Conservation (phyloP, 2,329 filamentous ascomycete species). For the Sphaerostilbella broomeana region DNA sequence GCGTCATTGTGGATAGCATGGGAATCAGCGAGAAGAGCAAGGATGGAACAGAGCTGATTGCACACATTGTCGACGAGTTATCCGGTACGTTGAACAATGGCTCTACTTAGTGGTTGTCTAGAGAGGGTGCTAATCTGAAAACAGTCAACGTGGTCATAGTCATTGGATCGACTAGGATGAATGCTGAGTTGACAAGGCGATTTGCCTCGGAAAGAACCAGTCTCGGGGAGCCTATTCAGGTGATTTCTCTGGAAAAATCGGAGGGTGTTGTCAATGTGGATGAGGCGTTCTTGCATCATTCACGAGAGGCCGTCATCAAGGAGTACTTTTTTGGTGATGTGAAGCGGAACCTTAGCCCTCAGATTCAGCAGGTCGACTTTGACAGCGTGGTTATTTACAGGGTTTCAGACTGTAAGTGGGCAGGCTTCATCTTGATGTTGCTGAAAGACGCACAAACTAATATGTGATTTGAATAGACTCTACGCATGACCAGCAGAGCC, state of each 20-base stretch:
- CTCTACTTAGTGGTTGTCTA: background rate
- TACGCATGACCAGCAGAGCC: slow-evolving; percentile 32
- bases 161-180: slow-evolving; percentile 70
- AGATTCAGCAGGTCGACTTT: slow-evolving; percentile 79
- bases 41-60: slow-evolving; percentile 66
- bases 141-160: slow-evolving; percentile 75
- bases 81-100: slow-evolving; percentile 31
- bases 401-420: slow-evolving; percentile 50
- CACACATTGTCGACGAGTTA: slow-evolving; percentile 61
- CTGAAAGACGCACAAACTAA: slow-evolving; percentile 3
- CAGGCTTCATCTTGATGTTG: background rate
- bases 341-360: slow-evolving; percentile 72
- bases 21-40: slow-evolving; percentile 61
- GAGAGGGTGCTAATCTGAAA: background rate
- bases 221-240: slow-evolving; percentile 60
- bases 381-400: slow-evolving; percentile 67
- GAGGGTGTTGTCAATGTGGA: slow-evolving; percentile 77
- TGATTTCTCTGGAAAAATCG: slow-evolving; percentile 77
- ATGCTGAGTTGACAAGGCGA: slow-evolving; percentile 65
- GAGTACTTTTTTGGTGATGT: slow-evolving; percentile 91
- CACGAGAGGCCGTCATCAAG: slow-evolving; percentile 70
- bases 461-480: background rate
- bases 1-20: slow-evolving; percentile 80
- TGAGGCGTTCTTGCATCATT: slow-evolving; percentile 63
- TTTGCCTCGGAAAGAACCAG: slow-evolving; percentile 53